These are phyloP conservation scores for Sporothrix curviconia DNA, from an alignment of 2,329 filamentous ascomycete genomes.

Conservation along the genomic window DNA sequence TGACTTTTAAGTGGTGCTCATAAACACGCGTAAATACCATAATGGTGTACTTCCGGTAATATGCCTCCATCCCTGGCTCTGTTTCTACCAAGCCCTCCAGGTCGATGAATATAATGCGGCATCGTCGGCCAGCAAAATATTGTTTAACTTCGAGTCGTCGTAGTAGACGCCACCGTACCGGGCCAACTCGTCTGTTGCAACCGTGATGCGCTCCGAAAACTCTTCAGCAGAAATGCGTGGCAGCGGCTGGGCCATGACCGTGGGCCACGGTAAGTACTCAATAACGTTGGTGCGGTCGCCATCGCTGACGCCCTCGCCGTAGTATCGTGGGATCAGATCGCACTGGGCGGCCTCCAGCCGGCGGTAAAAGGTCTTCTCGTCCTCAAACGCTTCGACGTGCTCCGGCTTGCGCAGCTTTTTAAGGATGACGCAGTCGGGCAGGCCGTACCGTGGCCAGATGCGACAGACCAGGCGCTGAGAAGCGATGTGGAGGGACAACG, in stretches of 20 bases:
- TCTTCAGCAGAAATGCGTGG: neutral
- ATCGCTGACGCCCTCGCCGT: neutral
- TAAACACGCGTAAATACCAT: neutral
- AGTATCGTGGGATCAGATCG: neutral
- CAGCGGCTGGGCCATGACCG: slow-evolving; percentile 15
- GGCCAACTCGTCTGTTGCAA: neutral
- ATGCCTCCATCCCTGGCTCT: neutral
- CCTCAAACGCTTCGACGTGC: neutral
- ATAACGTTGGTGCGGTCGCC: neutral
- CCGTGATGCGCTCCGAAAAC: neutral
- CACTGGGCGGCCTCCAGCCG: neutral
- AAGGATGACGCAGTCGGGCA: neutral
- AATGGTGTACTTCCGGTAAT: neutral
- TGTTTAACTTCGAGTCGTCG: neutral
- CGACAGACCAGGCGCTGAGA: neutral
- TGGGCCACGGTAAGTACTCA: neutral
- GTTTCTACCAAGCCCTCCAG: neutral
- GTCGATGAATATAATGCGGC: neutral
- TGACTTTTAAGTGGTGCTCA: neutral
- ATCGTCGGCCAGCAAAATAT: neutral
- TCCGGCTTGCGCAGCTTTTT: neutral
- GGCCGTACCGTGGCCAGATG: neutral
- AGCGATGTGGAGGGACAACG: too few relatives aligned
- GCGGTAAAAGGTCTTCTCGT: neutral
- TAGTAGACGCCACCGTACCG: neutral